Evolutionary conservation across 306 rosid species (phyloP), one percentile per base, ranked within the genome.

Genomic region (Nissolia schottii): DNA sequence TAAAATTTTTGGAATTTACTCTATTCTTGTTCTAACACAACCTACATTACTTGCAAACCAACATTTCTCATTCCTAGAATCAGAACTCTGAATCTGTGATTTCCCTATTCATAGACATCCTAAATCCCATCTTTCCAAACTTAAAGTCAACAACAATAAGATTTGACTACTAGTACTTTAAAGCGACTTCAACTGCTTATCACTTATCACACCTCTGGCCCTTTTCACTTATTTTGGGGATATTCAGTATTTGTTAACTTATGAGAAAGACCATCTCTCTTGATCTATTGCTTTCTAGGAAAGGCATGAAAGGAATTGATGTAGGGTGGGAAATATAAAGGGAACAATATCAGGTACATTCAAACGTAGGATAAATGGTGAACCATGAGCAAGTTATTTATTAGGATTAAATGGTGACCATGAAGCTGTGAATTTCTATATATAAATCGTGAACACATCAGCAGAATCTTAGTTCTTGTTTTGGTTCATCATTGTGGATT

Each of bases 401-500:
- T 48, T 10, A 15, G 22, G 18, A 38, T 23, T 45, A 41, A 40
- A 32, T 75, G 41, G 62, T 29, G 20, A 16, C 32, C 50, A 24
- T 37, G 64, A 67, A 22, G 22, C 31, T 50, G 34, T 45, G 45
- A 64, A 38, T 24, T 50, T 37, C 9, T 19, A 13, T 23, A 46
- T 57, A 35, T 76, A 24, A 15, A 11, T 45, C 24, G 53, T 43
- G 34, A 71, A 24, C 53, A 29, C 34, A 60, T 31, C n/a, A 25
- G 7, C 4, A 38, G 7, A 16, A 35, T 8, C 0, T 28, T 41
- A 14, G 56, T 59, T 61, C 24, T 66, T 57, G 31, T 22, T 56
- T 73, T 66, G 77, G 65, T 15, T 75, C 58, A 40, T 57, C 20
- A 29, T 37, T 75, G 16, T 49, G 64, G 66, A 60, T 35, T 63